phyloP scores from a whole-genome alignment of 2,329 filamentous ascomycete genomes.

The Aspergillus tamarii region DNA sequence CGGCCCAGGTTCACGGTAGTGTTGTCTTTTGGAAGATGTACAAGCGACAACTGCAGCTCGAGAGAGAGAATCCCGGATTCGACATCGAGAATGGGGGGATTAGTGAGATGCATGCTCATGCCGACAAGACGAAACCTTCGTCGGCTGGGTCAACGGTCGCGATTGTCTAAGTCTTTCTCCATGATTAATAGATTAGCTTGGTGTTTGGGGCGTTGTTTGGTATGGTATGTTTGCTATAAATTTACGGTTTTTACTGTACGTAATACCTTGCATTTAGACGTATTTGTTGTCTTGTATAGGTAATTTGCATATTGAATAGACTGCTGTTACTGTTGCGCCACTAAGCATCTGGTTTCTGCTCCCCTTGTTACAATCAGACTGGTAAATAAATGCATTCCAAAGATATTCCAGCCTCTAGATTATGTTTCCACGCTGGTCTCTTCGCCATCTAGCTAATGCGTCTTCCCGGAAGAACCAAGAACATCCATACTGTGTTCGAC shows the following conservation, averaged over 20 bases:
- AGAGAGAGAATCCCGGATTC: not conserved
- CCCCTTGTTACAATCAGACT: too few relatives aligned
- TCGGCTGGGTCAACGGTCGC: not conserved
- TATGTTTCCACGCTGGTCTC: too few relatives aligned
- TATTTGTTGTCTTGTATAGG: not conserved
- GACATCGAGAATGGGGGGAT: not conserved
- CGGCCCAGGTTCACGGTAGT: slow-evolving; percentile 49
- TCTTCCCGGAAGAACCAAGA: too few relatives aligned
- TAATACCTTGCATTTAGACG: not conserved
- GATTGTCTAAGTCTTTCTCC: not conserved
- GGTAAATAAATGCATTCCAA: too few relatives aligned
- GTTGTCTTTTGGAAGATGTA: slow-evolving; percentile 48
- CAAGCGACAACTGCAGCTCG: slow-evolving; percentile 17
- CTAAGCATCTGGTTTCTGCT: not conserved
- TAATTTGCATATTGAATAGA: not conserved
- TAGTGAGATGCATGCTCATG: not conserved
- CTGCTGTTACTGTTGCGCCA: not conserved
- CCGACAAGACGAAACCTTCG: not conserved
- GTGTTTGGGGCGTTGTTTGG: not conserved
- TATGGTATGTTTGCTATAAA: not conserved
- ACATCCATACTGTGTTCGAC: too few relatives aligned
- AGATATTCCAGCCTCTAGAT: too few relatives aligned
- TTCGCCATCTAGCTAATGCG: too few relatives aligned
- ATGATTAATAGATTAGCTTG: not conserved
- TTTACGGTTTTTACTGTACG: not conserved